phyloP scores from a whole-genome alignment of 768 basidiomycete genomes.

The Rubroboletus satanas region DNA sequence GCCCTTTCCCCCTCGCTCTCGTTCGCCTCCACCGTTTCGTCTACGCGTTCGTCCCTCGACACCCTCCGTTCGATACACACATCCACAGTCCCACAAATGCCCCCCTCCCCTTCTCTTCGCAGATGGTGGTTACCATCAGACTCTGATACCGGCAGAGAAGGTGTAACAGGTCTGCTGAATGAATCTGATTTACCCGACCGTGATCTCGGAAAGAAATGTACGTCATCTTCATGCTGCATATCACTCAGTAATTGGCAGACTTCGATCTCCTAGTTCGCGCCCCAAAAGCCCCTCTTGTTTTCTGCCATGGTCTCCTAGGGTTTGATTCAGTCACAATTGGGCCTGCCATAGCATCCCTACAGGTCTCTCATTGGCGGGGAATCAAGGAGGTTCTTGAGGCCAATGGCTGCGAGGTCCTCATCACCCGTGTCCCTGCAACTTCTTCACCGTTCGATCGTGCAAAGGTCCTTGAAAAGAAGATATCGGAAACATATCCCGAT shows the following conservation, averaged over 20 bases:
- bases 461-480: slow-evolving; percentile 78
- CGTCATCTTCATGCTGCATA: slow-evolving; percentile 22
- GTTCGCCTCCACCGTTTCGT: slow-evolving; percentile 23
- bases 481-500: slow-evolving; percentile 77
- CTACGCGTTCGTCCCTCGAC: slow-evolving; percentile 50
- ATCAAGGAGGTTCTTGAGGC: slow-evolving; percentile 90
- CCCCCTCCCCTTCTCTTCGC: slow-evolving; percentile 17
- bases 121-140: slow-evolving; percentile 56
- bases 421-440: slow-evolving; percentile 92
- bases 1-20: slow-evolving; percentile 17
- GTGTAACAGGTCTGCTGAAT: slow-evolving; percentile 42
- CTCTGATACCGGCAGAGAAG: slow-evolving; percentile 34
- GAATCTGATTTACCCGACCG: slow-evolving; percentile 45
- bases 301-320: slow-evolving; percentile 92
- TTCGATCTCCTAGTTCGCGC: slow-evolving; percentile 52
- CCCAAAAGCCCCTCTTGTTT: slow-evolving; percentile 82
- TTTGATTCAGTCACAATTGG: slow-evolving; percentile 85
- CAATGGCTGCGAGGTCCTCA: slow-evolving; percentile 85
- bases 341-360: slow-evolving; percentile 68
- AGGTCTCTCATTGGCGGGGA: slow-evolving; percentile 95
- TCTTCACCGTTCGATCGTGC: slow-evolving; percentile 87
- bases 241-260: slow-evolving; percentile 1
- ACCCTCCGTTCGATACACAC: slow-evolving; percentile 46
- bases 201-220: slow-evolving; percentile 58
- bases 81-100: slow-evolving; percentile 26